Evolutionary conservation across 352 stramenopile species (phyloP), one percentile per base, ranked within the genome.

Genomic region (Globisporangium nagaii): DNA sequence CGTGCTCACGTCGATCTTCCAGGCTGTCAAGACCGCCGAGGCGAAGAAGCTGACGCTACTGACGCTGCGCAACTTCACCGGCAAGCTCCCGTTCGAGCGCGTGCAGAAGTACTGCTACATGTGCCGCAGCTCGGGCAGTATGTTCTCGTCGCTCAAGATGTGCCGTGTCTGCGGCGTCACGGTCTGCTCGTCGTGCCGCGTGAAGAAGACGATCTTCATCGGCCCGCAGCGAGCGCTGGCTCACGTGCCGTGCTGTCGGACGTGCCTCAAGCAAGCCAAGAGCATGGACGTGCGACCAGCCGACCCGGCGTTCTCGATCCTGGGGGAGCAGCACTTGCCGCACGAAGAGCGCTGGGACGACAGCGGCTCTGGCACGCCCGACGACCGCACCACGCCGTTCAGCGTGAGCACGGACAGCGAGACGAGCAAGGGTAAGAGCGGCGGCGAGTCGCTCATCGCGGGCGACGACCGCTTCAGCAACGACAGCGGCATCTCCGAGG

Each of bases 1-100:
- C 35, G 75, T 75, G 24, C 60, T 80, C 51, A 56, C 45, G 5
- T 54, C 45, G 0, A 36, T 76, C 2, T 49, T 49, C 27, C 43
- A 49, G 43, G 25, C 43, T 3, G 51, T 79, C 31, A 66, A 65
- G 30, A 66, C 62, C n/a, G 72, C 75, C 4, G 66, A 82, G 35
- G 73, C 73, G 36, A 84, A 84, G 62, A 82, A 78, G 49, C 52
- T 84, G 12, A 85, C 72, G 39, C 57, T 80, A 24, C 37, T 85
- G 11, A 49, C 71, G 32, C 42, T 50, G 28, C 25, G 48, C 54
- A 62, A 57, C 28, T 56, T 27, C 37, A 56, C 36, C n/a, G 51
- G 45, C 54, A 47, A 55, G 43, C 44, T 40, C 5, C 53, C 53
- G 11, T 37, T 59, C 31, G 41, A 59, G 31, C 22, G 30, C 15